Base-by-base conservation (phyloP, 1,284 basidiomycete genomes). In the Agroathelia rolfsii region DNA sequence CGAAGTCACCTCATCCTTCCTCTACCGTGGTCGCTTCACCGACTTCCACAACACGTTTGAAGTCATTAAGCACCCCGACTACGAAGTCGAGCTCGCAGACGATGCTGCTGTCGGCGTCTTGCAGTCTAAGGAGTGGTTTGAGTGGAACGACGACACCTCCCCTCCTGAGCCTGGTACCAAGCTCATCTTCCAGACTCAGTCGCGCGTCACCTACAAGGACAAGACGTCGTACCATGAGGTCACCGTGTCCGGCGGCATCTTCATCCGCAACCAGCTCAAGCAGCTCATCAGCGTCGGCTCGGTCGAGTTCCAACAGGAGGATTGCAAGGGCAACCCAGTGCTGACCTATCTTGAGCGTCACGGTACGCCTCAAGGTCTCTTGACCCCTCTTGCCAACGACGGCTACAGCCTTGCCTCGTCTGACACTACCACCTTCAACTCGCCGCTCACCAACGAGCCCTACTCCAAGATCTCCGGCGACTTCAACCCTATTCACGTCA, bases 41-140 rank as follows among this genome's bases (percentile, higher is more conserved):
- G 95, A 98, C 64, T 97, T 78, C 56, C 73, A 84, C 55, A 92
- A 94, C 62, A 97, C 94, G 1, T 98, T 98, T 58, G 92, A 97
- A 59, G 82, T 80, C 15, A 69, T 80, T 32, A 81, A 93, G 43
- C 89, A 94, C 56, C 76, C 82, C 3, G 87, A 92, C 46, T 96
- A 94, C 56, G 58, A 77, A 28, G 81, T 98, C 28, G 65, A 77
- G 28, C 52, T 96, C 43, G 65, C 69, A 34, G 78, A 72, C 19
- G 82, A 90, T 43, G 83, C 88, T 2, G 76, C 75, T 27, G 81
- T 95, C 42, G 89, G 90, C 32, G 88, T 98, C 12, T 64, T 98
- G 10, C 76, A 86, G 51, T 89, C 88, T 38, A 98, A 98, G 69
- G 86, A 94, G 54, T 98, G 95, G 94, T 94, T 98, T 59, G 78